Percentiles rank a stretch among this genome's conserved stretches.
Conservation (phyloP, 2,329 filamentous ascomycete species). For the Colletotrichum endophyticum region DNA sequence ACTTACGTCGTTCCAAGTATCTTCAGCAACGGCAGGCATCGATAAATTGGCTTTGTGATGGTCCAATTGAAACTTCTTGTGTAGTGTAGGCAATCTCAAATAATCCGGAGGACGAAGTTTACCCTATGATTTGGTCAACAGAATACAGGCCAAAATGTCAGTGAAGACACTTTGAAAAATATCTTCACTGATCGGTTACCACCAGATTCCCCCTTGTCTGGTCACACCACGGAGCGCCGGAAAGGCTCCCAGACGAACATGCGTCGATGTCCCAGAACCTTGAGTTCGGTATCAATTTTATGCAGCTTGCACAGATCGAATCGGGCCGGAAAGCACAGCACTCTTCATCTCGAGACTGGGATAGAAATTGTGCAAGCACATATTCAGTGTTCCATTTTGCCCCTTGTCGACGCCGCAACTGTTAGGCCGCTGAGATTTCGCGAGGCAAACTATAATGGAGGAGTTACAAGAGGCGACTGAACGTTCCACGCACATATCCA, state of each 20-base stretch:
- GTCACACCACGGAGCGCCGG: neutral
- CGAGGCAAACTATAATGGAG: neutral
- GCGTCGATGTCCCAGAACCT: neutral
- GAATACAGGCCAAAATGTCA: neutral
- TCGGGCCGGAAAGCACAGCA: neutral
- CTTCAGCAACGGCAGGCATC: neutral
- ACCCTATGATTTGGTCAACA: neutral
- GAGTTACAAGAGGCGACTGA: slow-evolving; percentile 1
- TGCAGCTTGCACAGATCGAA: neutral
- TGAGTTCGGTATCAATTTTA: neutral
- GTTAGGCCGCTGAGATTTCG: neutral
- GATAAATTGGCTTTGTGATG: neutral
- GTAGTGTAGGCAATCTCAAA: neutral
- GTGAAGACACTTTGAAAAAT: neutral
- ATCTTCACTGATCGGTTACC: neutral
- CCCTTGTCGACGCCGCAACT: neutral
- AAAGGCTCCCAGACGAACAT: neutral
- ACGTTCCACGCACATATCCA: neutral
- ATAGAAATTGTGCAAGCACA: neutral
- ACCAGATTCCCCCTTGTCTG: neutral
- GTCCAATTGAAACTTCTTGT: neutral
- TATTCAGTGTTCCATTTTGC: neutral
- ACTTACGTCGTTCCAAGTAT: neutral
- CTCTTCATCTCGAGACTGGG: neutral
- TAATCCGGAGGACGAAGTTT: neutral